phyloP scores from a whole-genome alignment of 768 basidiomycete species.

The Phanerochaete carnosa region DNA sequence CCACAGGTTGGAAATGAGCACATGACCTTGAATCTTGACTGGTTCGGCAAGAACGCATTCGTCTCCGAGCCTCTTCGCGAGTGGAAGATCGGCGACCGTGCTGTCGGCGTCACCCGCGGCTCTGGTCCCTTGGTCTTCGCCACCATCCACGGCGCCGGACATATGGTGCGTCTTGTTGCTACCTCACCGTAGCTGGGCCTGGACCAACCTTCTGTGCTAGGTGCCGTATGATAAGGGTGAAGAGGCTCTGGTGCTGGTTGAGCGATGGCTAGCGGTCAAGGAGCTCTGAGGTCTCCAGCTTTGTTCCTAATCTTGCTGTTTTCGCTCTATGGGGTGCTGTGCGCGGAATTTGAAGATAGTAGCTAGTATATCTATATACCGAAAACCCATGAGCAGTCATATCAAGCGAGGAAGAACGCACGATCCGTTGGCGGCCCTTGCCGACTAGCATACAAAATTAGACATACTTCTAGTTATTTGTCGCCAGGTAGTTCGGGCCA shows the following conservation, averaged over 20 bases:
- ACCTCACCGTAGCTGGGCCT: background rate
- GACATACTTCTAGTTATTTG: too few species aligned
- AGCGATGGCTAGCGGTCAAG: conserved; percentile 42
- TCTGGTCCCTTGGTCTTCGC: conserved; percentile 58
- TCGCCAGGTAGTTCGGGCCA: background rate
- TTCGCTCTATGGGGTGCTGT: too few species aligned
- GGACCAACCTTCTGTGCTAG: conserved; percentile 22
- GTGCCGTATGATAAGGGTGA: conserved; percentile 64
- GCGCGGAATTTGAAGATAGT: too few species aligned
- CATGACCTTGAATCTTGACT: conserved; percentile 57
- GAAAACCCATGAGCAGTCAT: too few species aligned
- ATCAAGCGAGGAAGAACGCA: too few species aligned
- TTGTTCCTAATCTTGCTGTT: too few species aligned
- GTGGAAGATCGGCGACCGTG: conserved; percentile 53
- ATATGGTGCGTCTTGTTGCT: conserved; percentile 47
- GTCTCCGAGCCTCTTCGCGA: conserved; percentile 37
- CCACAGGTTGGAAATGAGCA: conserved; percentile 51
- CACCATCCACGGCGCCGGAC: conserved; percentile 63
- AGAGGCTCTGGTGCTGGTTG: conserved; percentile 47
- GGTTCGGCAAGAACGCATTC: conserved; percentile 54
- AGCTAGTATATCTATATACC: too few species aligned
- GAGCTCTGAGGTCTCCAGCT: conserved; percentile 5
- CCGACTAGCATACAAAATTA: too few species aligned
- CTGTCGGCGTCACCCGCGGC: conserved; percentile 52
- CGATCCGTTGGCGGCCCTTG: too few species aligned